Conservation (phyloP, 2,329 filamentous ascomycete genomes). For the Ascochyta rabiei region DNA sequence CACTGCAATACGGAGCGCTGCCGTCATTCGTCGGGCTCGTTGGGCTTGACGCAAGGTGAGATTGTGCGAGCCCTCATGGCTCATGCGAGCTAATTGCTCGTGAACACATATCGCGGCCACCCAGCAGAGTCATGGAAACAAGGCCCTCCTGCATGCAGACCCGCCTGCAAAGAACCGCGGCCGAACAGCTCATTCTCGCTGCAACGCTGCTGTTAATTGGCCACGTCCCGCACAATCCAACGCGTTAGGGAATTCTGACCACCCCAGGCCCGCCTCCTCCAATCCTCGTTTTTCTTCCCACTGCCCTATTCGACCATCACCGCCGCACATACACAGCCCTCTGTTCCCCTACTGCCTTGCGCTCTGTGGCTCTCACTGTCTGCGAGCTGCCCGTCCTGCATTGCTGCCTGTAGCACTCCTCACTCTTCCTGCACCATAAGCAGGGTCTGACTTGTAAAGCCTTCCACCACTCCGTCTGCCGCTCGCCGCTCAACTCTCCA, state of each 20-base stretch:
- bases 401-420: slow-evolving; percentile 47
- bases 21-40: slow-evolving; percentile 38
- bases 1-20: slow-evolving; percentile 40
- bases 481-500: slow-evolving; percentile 42
- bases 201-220: slow-evolving; percentile 47
- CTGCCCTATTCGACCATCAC: slow-evolving; percentile 36
- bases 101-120: slow-evolving; percentile 44
- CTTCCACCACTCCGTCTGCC: slow-evolving; percentile 42
- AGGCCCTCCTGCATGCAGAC: slow-evolving; percentile 41
- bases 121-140: slow-evolving; percentile 38
- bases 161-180: slow-evolving; percentile 36
- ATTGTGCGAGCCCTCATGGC: slow-evolving; percentile 44
- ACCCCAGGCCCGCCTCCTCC: slow-evolving; percentile 42
- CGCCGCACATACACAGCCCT: slow-evolving; percentile 32
- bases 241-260: slow-evolving; percentile 42
- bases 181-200: slow-evolving; percentile 43
- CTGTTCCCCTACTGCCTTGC: slow-evolving; percentile 37
- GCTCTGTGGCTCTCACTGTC: slow-evolving; percentile 44
- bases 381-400: slow-evolving; percentile 46
- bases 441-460: slow-evolving; percentile 48
- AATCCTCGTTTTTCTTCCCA: slow-evolving; percentile 33
- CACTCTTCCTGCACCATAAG: slow-evolving; percentile 46
- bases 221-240: slow-evolving; percentile 39
- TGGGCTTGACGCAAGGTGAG: slow-evolving; percentile 45
- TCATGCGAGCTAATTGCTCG: slow-evolving; percentile 45